A percentile compares a stretch with the other conserved stretches of the same genome.
These are phyloP conservation scores for Pisolithus orientalis DNA, from an alignment of 768 basidiomycete species.

Conservation along the genomic window DNA sequence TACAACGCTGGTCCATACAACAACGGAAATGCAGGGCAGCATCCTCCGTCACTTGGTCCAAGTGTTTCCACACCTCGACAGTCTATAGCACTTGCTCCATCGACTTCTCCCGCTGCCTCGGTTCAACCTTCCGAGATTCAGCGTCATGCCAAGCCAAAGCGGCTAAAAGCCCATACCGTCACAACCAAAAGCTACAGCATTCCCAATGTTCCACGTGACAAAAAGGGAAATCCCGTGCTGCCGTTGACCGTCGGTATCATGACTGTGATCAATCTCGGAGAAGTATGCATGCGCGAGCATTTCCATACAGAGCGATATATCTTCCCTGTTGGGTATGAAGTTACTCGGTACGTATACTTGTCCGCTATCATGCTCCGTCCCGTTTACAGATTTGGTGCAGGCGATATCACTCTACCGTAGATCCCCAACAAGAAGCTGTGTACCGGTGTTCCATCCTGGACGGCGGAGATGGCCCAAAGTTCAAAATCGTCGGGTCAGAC, in stretches of 20 bases:
- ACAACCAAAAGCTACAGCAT: slow-evolving; percentile 73
- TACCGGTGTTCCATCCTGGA: slow-evolving; percentile 83
- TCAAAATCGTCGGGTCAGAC: slow-evolving; percentile 75
- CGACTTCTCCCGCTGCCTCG: slow-evolving; percentile 13
- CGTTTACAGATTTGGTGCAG: slow-evolving; percentile 29
- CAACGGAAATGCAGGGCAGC: slow-evolving; percentile 15
- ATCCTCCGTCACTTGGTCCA: slow-evolving; percentile 11
- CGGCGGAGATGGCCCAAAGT: slow-evolving; percentile 80
- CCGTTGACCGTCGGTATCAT: slow-evolving; percentile 84
- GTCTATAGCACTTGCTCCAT: slow-evolving; percentile 11
- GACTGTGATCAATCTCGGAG: slow-evolving; percentile 70
- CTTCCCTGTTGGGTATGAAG: slow-evolving; percentile 83
- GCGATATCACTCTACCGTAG: slow-evolving; percentile 71
- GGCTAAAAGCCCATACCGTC: slow-evolving; percentile 76
- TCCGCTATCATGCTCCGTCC: background rate
- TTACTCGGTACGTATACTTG: slow-evolving; percentile 50
- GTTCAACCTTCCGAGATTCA: slow-evolving; percentile 24
- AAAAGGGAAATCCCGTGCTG: slow-evolving; percentile 60
- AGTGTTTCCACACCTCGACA: slow-evolving; percentile 17
- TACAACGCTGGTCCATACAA: slow-evolving; percentile 19
- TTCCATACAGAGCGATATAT: slow-evolving; percentile 88
- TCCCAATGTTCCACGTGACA: slow-evolving; percentile 73
- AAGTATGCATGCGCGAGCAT: slow-evolving; percentile 75
- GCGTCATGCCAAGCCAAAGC: slow-evolving; percentile 61
- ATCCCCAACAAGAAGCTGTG: slow-evolving; percentile 59